Evolutionary conservation across 2,329 filamentous ascomycete species (phyloP).

Genomic region (Pestalotiopsis sp.): DNA sequence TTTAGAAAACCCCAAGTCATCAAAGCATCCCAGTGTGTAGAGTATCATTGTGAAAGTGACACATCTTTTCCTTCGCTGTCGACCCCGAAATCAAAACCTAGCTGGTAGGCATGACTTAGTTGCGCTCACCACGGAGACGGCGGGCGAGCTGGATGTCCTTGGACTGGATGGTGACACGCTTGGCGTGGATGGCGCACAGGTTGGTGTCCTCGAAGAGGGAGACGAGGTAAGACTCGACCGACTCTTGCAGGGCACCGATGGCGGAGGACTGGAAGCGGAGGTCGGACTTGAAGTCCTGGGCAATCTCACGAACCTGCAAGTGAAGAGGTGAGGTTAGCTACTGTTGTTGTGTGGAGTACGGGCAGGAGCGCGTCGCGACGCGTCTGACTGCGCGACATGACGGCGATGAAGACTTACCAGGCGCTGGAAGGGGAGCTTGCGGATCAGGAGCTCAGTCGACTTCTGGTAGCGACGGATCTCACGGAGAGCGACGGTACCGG

Average conservation of each 20-base stretch:
- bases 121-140: constrained; percentile 91
- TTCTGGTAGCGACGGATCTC: constrained; percentile 99
- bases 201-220: constrained; percentile 99
- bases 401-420: constrained; percentile 58
- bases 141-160: constrained; percentile 98
- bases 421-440: constrained; percentile 97
- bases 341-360: background rate
- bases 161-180: constrained; percentile 97
- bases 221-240: constrained; percentile 97
- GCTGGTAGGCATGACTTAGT: constrained; percentile 53
- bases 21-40: constrained; percentile 39
- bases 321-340: constrained; percentile 19
- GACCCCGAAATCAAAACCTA: constrained; percentile 23
- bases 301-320: constrained; percentile 81
- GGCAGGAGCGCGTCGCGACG: constrained; percentile 1
- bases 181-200: constrained; percentile 97
- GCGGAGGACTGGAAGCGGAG: constrained; percentile 98
- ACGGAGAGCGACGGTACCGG: constrained; percentile 93
- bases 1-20: constrained; percentile 39
- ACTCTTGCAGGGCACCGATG: constrained; percentile 97
- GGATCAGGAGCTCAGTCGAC: constrained; percentile 92
- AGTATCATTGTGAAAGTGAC: constrained; percentile 38
- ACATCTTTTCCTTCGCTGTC: constrained; percentile 29
- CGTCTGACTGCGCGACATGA: background rate
- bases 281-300: constrained; percentile 92